These are phyloP conservation scores for Saccharomycopsis malanga DNA, from an alignment of 805 yeast species.

Conservation along the genomic window DNA sequence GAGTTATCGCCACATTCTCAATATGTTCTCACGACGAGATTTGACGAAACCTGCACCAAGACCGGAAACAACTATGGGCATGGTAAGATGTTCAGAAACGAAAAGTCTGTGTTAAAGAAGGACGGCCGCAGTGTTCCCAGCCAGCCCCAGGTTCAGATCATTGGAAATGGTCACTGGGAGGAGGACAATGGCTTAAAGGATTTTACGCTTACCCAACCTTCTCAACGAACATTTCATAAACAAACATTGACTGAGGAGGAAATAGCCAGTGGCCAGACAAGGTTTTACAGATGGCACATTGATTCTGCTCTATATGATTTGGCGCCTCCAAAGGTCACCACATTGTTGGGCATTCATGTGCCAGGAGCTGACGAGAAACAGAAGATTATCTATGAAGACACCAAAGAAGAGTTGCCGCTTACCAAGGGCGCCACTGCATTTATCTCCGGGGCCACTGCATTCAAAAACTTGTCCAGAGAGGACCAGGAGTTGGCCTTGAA, in stretches of 20 bases:
- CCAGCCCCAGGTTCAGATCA: conserved; percentile 86
- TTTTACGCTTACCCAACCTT: conserved; percentile 69
- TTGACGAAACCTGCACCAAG: conserved; percentile 59
- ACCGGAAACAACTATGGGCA: conserved; percentile 70
- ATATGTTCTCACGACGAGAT: conserved; percentile 64
- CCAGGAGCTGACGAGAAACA: conserved; percentile 63
- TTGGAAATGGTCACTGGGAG: conserved; percentile 65
- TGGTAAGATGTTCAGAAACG: conserved; percentile 66
- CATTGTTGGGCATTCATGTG: conserved; percentile 74
- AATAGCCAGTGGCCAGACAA: conserved; percentile 52
- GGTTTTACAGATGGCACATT: conserved; percentile 91
- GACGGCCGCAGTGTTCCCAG: conserved; percentile 75
- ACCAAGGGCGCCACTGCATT: conserved; percentile 88
- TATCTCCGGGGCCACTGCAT: conserved; percentile 78
- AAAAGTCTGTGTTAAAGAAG: conserved; percentile 61
- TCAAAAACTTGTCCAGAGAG: conserved; percentile 54
- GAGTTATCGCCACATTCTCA: conserved; percentile 67
- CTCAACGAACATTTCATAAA: conserved; percentile 76
- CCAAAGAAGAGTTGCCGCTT: conserved; percentile 55
- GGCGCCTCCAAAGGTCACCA: conserved; percentile 82
- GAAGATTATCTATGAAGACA: conserved; percentile 58
- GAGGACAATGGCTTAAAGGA: conserved; percentile 48
- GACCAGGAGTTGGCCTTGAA: conserved; percentile 68
- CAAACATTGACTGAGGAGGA: conserved; percentile 56
- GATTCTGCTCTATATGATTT: conserved; percentile 83